Evolutionary conservation across 305 asterid genomes (phyloP), one percentile per base, ranked within the genome.

Genomic region (Solanum hybrid): DNA sequence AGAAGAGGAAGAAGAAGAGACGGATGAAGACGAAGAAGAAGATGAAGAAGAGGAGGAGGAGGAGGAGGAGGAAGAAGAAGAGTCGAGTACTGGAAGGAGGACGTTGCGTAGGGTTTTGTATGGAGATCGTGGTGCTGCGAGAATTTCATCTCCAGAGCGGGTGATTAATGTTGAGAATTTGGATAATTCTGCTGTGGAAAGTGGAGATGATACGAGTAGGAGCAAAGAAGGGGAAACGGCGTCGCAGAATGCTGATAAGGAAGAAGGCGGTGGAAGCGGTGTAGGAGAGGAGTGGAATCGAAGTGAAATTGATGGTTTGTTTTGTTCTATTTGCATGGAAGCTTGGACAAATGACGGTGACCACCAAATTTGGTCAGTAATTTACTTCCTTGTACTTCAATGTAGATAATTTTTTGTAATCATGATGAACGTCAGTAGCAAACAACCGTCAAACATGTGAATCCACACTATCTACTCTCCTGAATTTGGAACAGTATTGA

Each of bases 271-370:
- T 17, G 89, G 72, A 40, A 11, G 89, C 17, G 86, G 89, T 26
- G 73, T 7, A 51, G 34, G 38, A 26, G 88, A 64, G 64, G 95
- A 92, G 85, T 92, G 91, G 86, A 89, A 86, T 79, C 89, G 91
- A 93, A 92, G 93, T 87, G 99, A 96, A 26, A 88, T 95, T 60
- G 99, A 97, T 86, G 99, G 99, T 27, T 84, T 94, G 82, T 91
- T 89, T 89, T 97, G 99, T 92, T 94, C 99, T 16, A 97, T 97
- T 86, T 97, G 99, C 92, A 93, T 93, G 89, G 99, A 96, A 88
- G 94, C 98, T 60, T 97, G 99, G 99, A 90, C 98, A 82, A 92
- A 92, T 84, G 96, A 92, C 35, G 98, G 98, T 29, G 95, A 93
- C 40, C 99, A 97, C 90, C 94, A 92, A 88, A 88, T 96, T 90